Base-by-base conservation (phyloP, 2,329 filamentous ascomycete species). In the Ascochyta lentis region DNA sequence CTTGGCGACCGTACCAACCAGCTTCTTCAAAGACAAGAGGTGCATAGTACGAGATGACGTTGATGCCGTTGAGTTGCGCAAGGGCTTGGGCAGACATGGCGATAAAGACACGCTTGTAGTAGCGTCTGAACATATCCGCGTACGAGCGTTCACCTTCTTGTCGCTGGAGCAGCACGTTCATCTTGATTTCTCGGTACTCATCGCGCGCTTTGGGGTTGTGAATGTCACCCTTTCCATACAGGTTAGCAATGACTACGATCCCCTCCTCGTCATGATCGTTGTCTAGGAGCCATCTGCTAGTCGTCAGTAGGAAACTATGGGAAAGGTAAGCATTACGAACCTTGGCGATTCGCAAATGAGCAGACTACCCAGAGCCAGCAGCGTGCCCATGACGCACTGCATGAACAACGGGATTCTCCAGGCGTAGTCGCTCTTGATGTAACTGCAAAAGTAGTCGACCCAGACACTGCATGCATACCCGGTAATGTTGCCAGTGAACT, bases 21-120 rank as follows among this genome's bases (percentile, higher is more conserved):
- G 95, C 95, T 56, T 93, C 93, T 77, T 97, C 93, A 69, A 99
- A 98, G 15, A 98, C 94, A 52, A 96, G 87, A 0, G 95, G 95
- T 1, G 95, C 95, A 73, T 99, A 99, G 82, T 98, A 99, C 1
- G 94, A 98, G 61, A 99, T 99, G 73, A 99, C 95, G 78, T 99
- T 99, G 80, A 99, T 99, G 63, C 95, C 95, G 79, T 98, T 98
- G 49, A 99, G 86, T 78, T 99, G 95, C 26, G 95, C 95, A 63
- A 99, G 86, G 6, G 89, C 92, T 77, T 98, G 95, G 4, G 95
- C 95, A 31, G 94, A 98, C 95, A 98, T 98, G 78, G 95, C 95
- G 74, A 98, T 98, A 71, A 98, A 92, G 63, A 98, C 94, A 49
- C 95, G 91, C 69, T 90, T 95, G 72, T 84, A 86, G 80, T 98